Conservation (phyloP, 169 alveolate species). For the Babesia sp. region DNA sequence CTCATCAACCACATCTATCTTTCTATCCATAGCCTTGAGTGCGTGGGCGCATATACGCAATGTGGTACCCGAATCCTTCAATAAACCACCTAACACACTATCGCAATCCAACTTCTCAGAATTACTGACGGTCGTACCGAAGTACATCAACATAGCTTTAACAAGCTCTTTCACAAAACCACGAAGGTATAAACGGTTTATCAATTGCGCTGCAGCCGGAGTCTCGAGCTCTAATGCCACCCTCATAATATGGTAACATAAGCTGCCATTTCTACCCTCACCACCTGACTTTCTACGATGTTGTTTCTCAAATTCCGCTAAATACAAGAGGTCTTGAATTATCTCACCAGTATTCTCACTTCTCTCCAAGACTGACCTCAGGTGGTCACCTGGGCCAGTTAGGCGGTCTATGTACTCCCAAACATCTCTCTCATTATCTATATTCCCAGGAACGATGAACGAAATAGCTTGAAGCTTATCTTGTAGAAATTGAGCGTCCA, state of each 20-base stretch:
- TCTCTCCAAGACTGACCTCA: not conserved
- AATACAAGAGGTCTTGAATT: slow-evolving; percentile 5
- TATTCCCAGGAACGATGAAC: not conserved
- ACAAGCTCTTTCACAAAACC: slow-evolving; percentile 29
- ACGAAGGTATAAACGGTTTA: slow-evolving; percentile 34
- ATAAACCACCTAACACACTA: not conserved
- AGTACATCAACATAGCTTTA: slow-evolving; percentile 3
- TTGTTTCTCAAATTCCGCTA: slow-evolving; percentile 17
- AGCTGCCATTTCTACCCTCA: not conserved
- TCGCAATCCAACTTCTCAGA: not conserved
- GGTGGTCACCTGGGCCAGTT: not conserved
- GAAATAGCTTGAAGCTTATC: not conserved
- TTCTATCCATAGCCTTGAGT: slow-evolving; percentile 9
- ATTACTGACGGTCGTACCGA: not conserved
- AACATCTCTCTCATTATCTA: not conserved
- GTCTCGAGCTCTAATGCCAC: not conserved
- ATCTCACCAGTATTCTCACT: not conserved
- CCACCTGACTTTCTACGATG: not conserved
- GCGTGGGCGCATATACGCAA: slow-evolving; percentile 22
- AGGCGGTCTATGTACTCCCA: not conserved
- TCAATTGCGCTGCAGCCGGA: not conserved
- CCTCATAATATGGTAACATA: slow-evolving; percentile 13
- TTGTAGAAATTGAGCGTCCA: not conserved
- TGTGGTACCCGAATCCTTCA: slow-evolving; percentile 8
- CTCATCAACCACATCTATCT: not conserved